phyloP scores from a whole-genome alignment of 2,329 filamentous ascomycete genomes.

The Stachybotrys elegans region DNA sequence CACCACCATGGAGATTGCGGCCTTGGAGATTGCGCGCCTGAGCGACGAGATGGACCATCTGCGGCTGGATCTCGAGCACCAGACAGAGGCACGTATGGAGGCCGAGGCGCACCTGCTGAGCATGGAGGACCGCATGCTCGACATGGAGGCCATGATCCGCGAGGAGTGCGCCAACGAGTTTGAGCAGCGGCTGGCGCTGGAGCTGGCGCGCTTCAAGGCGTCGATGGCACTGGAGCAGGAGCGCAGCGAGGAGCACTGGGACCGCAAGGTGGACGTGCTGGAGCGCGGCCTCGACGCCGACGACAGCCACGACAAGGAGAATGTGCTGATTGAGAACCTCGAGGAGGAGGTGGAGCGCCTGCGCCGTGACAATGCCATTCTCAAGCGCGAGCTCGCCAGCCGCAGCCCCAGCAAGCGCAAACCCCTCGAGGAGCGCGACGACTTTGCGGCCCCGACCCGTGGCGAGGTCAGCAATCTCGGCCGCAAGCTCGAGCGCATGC shows the following conservation, averaged over 20 bases:
- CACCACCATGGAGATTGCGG: conserved; percentile 76
- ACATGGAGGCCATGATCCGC: conserved; percentile 76
- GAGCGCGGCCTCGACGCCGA: conserved; percentile 43
- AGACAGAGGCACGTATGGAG: conserved; percentile 64
- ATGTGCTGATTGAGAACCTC: conserved; percentile 56
- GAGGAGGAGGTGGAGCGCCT: conserved; percentile 68
- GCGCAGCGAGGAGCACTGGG: conserved; percentile 76
- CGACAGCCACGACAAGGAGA: conserved; percentile 53
- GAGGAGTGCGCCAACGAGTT: conserved; percentile 88
- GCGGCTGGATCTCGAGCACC: conserved; percentile 62
- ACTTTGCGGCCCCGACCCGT: conserved; percentile 23
- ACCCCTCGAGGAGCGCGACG: conserved; percentile 50
- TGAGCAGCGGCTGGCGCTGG: conserved; percentile 68
- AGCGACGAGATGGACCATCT: conserved; percentile 67
- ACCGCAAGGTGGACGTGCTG: conserved; percentile 72
- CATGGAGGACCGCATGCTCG: conserved; percentile 59
- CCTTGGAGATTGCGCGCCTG: conserved; percentile 76
- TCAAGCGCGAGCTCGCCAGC: conserved; percentile 60
- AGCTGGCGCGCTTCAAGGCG: conserved; percentile 76
- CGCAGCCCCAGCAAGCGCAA: conserved; percentile 59
- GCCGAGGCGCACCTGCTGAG: conserved; percentile 69
- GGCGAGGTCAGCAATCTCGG: conserved; percentile 33
- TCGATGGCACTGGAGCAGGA: conserved; percentile 76
- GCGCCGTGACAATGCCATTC: conserved; percentile 55
- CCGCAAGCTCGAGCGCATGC: conserved; percentile 45